Percentiles rank a stretch among this genome's conserved stretches.
Evolutionary conservation across 1,284 basidiomycete species (phyloP).

Genomic region (Austroboletus niveus): DNA sequence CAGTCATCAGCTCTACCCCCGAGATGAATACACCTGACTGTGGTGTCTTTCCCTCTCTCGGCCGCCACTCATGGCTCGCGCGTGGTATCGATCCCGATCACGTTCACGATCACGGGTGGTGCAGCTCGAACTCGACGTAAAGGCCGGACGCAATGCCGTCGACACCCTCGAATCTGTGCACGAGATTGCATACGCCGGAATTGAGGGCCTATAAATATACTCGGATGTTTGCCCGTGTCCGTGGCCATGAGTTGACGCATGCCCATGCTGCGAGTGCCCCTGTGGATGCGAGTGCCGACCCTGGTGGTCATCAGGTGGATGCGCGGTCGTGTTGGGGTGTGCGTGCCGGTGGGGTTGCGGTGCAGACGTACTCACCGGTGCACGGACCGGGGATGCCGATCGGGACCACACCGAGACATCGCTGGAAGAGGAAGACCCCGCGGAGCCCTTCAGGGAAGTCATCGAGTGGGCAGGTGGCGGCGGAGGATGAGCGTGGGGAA

Average conservation of each 20-base stretch:
- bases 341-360: slow-evolving; percentile 16
- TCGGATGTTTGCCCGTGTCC: slow-evolving; percentile 14
- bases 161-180: slow-evolving; percentile 34
- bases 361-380: background rate
- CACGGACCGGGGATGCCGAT: slow-evolving; percentile 27
- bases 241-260: slow-evolving; percentile 3
- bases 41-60: slow-evolving; percentile 19
- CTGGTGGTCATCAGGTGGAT: slow-evolving; percentile 18
- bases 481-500: slow-evolving; percentile 2
- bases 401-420: slow-evolving; percentile 28
- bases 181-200: slow-evolving; percentile 30
- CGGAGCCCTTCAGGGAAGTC: slow-evolving; percentile 11
- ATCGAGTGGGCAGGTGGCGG: slow-evolving; percentile 3
- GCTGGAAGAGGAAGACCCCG: slow-evolving; percentile 23
- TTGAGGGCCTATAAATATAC: slow-evolving; percentile 31
- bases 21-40: slow-evolving; percentile 11
- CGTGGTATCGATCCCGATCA: slow-evolving; percentile 16
- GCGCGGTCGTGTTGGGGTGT: slow-evolving; percentile 1
- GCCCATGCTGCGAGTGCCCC: slow-evolving; percentile 2
- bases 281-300: slow-evolving; percentile 9
- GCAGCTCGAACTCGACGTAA: slow-evolving; percentile 23
- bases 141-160: slow-evolving; percentile 31
- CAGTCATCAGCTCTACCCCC: background rate
- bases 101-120: slow-evolving; percentile 19
- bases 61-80: slow-evolving; percentile 5